Percentiles rank a stretch among this genome's conserved stretches.
Conservation (phyloP, 768 basidiomycete species). For the Neoboletus magnificus region DNA sequence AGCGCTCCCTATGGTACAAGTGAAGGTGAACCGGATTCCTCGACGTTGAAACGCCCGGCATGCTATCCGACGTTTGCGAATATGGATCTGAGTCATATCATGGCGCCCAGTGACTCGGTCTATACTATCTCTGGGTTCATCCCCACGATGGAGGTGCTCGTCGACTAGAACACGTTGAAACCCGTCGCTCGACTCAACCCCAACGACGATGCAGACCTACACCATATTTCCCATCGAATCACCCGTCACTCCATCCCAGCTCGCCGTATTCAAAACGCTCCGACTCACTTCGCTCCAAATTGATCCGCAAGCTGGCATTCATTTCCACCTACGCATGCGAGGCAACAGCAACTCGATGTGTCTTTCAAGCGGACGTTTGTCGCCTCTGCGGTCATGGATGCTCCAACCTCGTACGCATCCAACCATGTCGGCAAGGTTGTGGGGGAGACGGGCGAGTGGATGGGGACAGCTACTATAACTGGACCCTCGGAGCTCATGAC, state of each 20-base stretch:
- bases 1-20: too few relatives aligned
- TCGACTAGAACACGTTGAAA: background rate
- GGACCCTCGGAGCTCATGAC: conserved; percentile 13
- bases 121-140: background rate
- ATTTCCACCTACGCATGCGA: conserved; percentile 23
- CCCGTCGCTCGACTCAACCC: background rate
- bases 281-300: conserved; percentile 22
- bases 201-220: conserved; percentile 6
- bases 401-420: background rate
- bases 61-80: background rate
- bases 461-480: conserved; percentile 14
- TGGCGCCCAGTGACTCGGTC: background rate
- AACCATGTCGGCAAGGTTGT: background rate
- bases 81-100: background rate
- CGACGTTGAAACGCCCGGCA: too few relatives aligned
- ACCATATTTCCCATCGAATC: conserved; percentile 14
- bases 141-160: background rate
- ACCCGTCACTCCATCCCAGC: conserved; percentile 17
- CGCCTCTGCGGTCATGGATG: conserved; percentile 3
- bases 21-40: too few relatives aligned
- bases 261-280: conserved; percentile 22
- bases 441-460: conserved; percentile 12
- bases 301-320: conserved; percentile 23
- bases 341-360: conserved; percentile 20
- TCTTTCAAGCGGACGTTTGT: conserved; percentile 14